phyloP scores from a whole-genome alignment of 352 stramenopile genomes.

The Phytophthora sojae region DNA sequence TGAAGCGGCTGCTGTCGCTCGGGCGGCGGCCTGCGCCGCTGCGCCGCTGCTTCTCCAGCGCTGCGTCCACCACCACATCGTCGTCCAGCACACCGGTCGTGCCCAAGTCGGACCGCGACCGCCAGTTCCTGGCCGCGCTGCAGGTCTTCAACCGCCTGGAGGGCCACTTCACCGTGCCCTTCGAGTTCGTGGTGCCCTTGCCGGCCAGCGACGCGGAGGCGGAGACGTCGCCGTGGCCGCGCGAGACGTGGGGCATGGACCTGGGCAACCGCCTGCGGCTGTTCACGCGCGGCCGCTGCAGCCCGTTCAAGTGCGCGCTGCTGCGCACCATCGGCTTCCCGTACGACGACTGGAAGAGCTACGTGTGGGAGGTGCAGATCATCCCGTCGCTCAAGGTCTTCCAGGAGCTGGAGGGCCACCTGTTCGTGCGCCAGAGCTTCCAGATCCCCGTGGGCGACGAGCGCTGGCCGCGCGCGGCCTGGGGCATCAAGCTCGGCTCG shows the following conservation, averaged over 20 bases:
- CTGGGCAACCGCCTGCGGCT: constrained; percentile 61
- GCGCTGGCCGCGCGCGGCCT: constrained; percentile 86
- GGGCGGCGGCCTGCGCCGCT: constrained; percentile 1
- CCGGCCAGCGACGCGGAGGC: constrained; percentile 8
- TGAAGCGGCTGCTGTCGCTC: constrained; percentile 29
- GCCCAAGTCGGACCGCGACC: constrained; percentile 51
- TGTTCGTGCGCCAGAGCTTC: constrained; percentile 92
- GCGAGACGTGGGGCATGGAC: constrained; percentile 55
- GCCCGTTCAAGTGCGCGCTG: constrained; percentile 64
- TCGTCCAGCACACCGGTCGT: neutral
- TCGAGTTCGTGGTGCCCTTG: constrained; percentile 60
- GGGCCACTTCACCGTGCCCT: constrained; percentile 78
- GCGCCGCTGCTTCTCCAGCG: neutral
- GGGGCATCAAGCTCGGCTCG: constrained; percentile 90
- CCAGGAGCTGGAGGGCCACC: constrained; percentile 89
- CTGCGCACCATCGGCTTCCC: constrained; percentile 74
- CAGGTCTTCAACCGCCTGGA: constrained; percentile 58
- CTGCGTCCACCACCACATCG: neutral
- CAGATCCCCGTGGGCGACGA: constrained; percentile 73
- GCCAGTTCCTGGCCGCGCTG: constrained; percentile 60
- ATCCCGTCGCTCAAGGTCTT: constrained; percentile 82
- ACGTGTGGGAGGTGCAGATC: constrained; percentile 79
- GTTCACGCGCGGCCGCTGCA: constrained; percentile 65
- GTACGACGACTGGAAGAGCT: constrained; percentile 71
- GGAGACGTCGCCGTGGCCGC: constrained; percentile 41